A percentile compares a stretch with the other conserved stretches of the same genome.
Conservation (phyloP, 2,329 filamentous ascomycete species). For the Penicillium brevicompactum region DNA sequence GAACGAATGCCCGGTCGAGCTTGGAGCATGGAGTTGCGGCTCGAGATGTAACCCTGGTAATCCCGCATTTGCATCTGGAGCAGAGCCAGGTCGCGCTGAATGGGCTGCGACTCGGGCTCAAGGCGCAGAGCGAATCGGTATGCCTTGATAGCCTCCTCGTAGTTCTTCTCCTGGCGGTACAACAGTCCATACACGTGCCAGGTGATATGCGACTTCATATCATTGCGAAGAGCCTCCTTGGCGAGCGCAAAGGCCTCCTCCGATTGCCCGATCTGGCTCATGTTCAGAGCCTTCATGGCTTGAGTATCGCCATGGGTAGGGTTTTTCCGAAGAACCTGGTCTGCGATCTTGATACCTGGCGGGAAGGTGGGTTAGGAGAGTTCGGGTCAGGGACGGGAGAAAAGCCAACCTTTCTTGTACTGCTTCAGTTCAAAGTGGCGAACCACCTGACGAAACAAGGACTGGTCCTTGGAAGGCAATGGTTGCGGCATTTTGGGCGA, state of each 20-base stretch:
- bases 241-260: constrained; percentile 93
- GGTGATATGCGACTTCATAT: constrained; percentile 99
- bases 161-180: constrained; percentile 93
- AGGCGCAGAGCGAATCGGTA: constrained; percentile 94
- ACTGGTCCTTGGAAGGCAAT: constrained; percentile 77
- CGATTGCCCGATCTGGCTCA: constrained; percentile 87
- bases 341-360: constrained; percentile 84
- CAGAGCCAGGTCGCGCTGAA: constrained; percentile 88
- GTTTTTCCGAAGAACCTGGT: constrained; percentile 93
- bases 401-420: constrained; percentile 75
- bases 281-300: constrained; percentile 97
- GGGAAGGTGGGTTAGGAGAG: constrained; percentile 24
- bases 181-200: constrained; percentile 98
- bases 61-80: constrained; percentile 97
- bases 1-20: constrained; percentile 78
- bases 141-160: constrained; percentile 97
- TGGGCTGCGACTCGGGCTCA: constrained; percentile 92
- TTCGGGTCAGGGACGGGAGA: constrained; percentile 1
- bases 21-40: constrained; percentile 83
- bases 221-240: constrained; percentile 87
- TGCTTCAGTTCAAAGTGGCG: constrained; percentile 98
- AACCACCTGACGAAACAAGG: constrained; percentile 92
- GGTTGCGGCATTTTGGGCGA: constrained; percentile 48
- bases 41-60: constrained; percentile 90
- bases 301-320: constrained; percentile 97